Conservation (phyloP, 805 yeast species). For the Sugiyamaella valdiviana region DNA sequence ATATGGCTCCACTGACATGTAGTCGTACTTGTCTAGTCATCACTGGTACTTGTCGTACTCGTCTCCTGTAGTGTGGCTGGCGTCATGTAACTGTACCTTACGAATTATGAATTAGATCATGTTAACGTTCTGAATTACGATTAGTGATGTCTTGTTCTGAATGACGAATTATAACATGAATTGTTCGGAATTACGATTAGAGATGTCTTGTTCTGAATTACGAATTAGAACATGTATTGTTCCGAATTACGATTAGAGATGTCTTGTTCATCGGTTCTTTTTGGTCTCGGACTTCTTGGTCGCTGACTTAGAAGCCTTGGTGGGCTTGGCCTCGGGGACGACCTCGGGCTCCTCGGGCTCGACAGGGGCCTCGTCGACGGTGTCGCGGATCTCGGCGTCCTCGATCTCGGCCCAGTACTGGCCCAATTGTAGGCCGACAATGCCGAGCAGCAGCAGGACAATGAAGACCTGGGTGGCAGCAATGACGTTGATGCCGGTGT, state of each 20-base stretch:
- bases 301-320: background rate
- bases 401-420: slow-evolving; percentile 79
- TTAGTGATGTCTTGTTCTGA: too few relatives aligned
- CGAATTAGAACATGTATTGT: too few relatives aligned
- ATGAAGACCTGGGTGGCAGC: slow-evolving; percentile 84
- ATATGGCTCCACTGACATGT: too few relatives aligned
- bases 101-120: too few relatives aligned
- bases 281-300: slow-evolving; percentile 4
- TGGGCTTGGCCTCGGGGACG: background rate
- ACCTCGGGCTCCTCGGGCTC: slow-evolving; percentile 2
- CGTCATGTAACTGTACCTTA: too few relatives aligned
- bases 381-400: slow-evolving; percentile 17
- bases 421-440: slow-evolving; percentile 80
- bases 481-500: slow-evolving; percentile 82
- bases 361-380: slow-evolving; percentile 12
- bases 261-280: slow-evolving; percentile 2
- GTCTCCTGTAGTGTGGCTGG: too few relatives aligned
- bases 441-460: slow-evolving; percentile 65
- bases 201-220: too few relatives aligned
- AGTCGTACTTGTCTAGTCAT: too few relatives aligned
- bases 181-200: too few relatives aligned
- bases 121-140: too few relatives aligned
- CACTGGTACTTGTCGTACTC: too few relatives aligned
- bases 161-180: too few relatives aligned
- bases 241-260: background rate